Evolutionary conservation across 1,284 basidiomycete genomes (phyloP).

Genomic region (Cryptococcus floricola): DNA sequence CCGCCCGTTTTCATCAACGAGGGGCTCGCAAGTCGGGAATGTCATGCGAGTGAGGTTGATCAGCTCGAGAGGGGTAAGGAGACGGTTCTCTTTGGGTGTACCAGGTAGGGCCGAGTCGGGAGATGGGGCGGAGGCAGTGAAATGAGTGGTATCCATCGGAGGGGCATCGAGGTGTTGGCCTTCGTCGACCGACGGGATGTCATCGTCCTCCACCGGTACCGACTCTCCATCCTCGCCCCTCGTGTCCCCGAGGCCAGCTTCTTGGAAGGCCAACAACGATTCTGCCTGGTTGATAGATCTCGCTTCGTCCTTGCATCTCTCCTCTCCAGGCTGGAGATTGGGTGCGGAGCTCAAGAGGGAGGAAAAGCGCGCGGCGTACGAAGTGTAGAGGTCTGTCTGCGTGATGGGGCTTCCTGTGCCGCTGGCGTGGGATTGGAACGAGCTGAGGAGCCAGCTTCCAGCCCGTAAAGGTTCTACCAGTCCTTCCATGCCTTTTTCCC

Average conservation of each 20-base stretch:
- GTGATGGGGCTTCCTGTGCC: slow-evolving; percentile 19
- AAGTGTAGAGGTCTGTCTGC: slow-evolving; percentile 44
- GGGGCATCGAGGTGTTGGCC: neutral
- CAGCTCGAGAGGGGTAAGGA: slow-evolving; percentile 42
- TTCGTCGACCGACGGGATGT: neutral
- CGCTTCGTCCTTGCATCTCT: neutral
- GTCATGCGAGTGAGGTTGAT: slow-evolving; percentile 42
- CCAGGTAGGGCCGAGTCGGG: neutral
- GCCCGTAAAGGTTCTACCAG: slow-evolving; percentile 41
- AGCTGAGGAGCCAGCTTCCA: slow-evolving; percentile 39
- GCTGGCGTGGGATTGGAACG: slow-evolving; percentile 32
- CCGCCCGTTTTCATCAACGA: slow-evolving; percentile 32
- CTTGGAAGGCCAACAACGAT: slow-evolving; percentile 8
- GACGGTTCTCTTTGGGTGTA: slow-evolving; percentile 18
- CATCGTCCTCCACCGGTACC: neutral
- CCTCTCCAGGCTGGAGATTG: neutral
- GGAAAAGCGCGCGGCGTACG: slow-evolving; percentile 42
- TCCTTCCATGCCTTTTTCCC: slow-evolving; percentile 33
- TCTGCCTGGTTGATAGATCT: slow-evolving; percentile 3
- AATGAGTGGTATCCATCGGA: neutral
- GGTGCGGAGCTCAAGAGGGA: slow-evolving; percentile 7
- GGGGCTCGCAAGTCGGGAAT: slow-evolving; percentile 38
- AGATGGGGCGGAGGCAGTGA: neutral
- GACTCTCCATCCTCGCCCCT: neutral
- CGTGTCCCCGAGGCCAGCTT: slow-evolving; percentile 6